These are phyloP conservation scores for Boletus patriciae DNA, from an alignment of 768 basidiomycete genomes.

Conservation along the genomic window DNA sequence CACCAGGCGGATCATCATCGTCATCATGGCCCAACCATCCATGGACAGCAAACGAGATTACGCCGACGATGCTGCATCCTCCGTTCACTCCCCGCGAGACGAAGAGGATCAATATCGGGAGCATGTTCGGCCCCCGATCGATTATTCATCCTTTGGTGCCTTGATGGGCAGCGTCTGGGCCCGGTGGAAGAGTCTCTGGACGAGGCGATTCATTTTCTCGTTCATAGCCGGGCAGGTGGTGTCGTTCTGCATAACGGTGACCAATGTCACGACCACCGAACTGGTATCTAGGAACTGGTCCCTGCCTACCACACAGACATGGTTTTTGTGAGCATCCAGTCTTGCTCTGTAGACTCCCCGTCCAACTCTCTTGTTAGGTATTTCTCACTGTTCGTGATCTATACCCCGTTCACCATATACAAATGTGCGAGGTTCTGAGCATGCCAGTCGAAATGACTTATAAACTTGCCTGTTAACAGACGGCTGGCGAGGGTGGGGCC, in stretches of 20 bases:
- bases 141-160: slow-evolving; percentile 57
- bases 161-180: slow-evolving; percentile 53
- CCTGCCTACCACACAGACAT: slow-evolving; percentile 78
- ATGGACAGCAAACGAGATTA: slow-evolving; percentile 27
- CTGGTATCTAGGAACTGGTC: slow-evolving; percentile 67
- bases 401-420: slow-evolving; percentile 90
- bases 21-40: slow-evolving; percentile 17
- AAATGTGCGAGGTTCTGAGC: slow-evolving; percentile 53
- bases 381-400: slow-evolving; percentile 69
- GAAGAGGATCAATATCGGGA: not conserved
- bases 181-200: slow-evolving; percentile 78
- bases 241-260: slow-evolving; percentile 86
- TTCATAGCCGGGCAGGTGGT: slow-evolving; percentile 79
- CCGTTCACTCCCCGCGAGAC: not conserved
- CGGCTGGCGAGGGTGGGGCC: slow-evolving; percentile 82
- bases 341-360: not conserved
- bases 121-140: slow-evolving; percentile 55
- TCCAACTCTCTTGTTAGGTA: slow-evolving; percentile 49
- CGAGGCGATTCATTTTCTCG: slow-evolving; percentile 65
- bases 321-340: slow-evolving; percentile 64
- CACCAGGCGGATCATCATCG: not conserved
- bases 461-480: slow-evolving; percentile 42
- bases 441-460: not conserved
- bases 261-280: slow-evolving; percentile 84
- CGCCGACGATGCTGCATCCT: slow-evolving; percentile 11